phyloP scores from a whole-genome alignment of 2,329 filamentous ascomycete genomes.

The Aureobasidium melanogenum region DNA sequence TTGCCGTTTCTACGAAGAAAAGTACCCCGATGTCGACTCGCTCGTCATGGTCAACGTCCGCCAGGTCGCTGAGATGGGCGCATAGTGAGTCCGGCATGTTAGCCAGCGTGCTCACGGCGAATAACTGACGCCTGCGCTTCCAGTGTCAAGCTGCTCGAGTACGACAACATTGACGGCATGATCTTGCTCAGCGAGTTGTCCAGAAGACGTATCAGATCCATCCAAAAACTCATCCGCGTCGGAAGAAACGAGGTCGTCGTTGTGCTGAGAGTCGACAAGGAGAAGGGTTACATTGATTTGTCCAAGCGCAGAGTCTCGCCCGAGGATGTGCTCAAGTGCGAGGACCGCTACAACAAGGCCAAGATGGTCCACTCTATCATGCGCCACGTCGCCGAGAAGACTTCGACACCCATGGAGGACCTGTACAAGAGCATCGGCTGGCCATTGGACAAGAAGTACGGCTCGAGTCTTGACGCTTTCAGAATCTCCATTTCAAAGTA shows the following conservation, averaged over 20 bases:
- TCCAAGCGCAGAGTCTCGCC: slow-evolving; percentile 96
- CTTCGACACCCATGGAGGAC: slow-evolving; percentile 82
- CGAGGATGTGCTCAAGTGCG: slow-evolving; percentile 96
- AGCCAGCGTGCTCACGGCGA: background rate
- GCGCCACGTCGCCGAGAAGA: slow-evolving; percentile 97
- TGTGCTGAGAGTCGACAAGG: slow-evolving; percentile 96
- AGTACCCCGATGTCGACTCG: slow-evolving; percentile 96
- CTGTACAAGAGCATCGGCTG: slow-evolving; percentile 93
- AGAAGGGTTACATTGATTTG: slow-evolving; percentile 98
- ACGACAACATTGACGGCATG: slow-evolving; percentile 99
- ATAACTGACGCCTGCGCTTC: background rate
- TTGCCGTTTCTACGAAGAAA: slow-evolving; percentile 96
- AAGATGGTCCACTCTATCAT: slow-evolving; percentile 99
- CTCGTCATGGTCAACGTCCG: slow-evolving; percentile 99
- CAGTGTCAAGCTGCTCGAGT: slow-evolving; percentile 89
- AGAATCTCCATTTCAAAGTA: slow-evolving; percentile 82
- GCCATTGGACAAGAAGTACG: slow-evolving; percentile 96
- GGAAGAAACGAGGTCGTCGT: slow-evolving; percentile 98
- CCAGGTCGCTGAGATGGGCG: slow-evolving; percentile 99
- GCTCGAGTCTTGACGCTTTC: slow-evolving; percentile 71
- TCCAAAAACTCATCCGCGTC: slow-evolving; percentile 97
- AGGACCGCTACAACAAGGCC: slow-evolving; percentile 99
- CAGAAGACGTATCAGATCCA: slow-evolving; percentile 93
- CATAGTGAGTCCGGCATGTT: slow-evolving; percentile 48
- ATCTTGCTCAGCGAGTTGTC: slow-evolving; percentile 96